Evolutionary conservation across 495 filamentous ascomycete genomes (phyloP).

Genomic region (Penicillium steckii): DNA sequence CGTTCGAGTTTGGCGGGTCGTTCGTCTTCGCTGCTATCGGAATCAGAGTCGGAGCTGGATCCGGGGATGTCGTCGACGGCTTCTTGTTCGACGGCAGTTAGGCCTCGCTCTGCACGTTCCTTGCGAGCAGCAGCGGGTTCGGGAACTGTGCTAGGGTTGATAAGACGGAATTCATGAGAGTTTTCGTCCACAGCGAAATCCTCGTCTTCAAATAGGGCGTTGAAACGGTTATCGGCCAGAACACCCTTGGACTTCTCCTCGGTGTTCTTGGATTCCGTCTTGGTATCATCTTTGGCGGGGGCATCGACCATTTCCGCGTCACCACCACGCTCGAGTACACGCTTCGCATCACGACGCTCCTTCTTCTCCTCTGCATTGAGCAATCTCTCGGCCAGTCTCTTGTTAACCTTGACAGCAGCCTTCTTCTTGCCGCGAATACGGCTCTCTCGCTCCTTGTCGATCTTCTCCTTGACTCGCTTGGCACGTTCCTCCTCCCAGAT

Average conservation of each 20-base stretch:
- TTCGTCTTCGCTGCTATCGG: slow-evolving; percentile 33
- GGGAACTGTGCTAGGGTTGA: slow-evolving; percentile 77
- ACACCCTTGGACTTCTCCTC: slow-evolving; percentile 48
- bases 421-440: slow-evolving; percentile 92
- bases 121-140: slow-evolving; percentile 16
- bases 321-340: slow-evolving; percentile 55
- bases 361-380: slow-evolving; percentile 77
- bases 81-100: slow-evolving; percentile 70
- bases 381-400: slow-evolving; percentile 78
- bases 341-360: slow-evolving; percentile 60
- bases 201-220: slow-evolving; percentile 82
- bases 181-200: slow-evolving; percentile 91
- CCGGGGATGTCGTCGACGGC: slow-evolving; percentile 49
- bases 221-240: slow-evolving; percentile 83
- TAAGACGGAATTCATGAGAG: slow-evolving; percentile 78
- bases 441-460: slow-evolving; percentile 89
- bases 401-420: slow-evolving; percentile 86
- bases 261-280: background rate
- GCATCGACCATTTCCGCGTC: slow-evolving; percentile 48
- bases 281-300: slow-evolving; percentile 24
- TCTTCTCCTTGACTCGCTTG: slow-evolving; percentile 85
- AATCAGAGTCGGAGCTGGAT: slow-evolving; percentile 46
- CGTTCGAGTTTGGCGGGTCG: slow-evolving; percentile 22
- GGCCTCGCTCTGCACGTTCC: slow-evolving; percentile 45
- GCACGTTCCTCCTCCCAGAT: slow-evolving; percentile 85